Percentiles rank a stretch among this genome's conserved stretches.
These are phyloP conservation scores for Thalassia testudinum DNA, from an alignment of 116 monocot genomes.

Conservation along the genomic window DNA sequence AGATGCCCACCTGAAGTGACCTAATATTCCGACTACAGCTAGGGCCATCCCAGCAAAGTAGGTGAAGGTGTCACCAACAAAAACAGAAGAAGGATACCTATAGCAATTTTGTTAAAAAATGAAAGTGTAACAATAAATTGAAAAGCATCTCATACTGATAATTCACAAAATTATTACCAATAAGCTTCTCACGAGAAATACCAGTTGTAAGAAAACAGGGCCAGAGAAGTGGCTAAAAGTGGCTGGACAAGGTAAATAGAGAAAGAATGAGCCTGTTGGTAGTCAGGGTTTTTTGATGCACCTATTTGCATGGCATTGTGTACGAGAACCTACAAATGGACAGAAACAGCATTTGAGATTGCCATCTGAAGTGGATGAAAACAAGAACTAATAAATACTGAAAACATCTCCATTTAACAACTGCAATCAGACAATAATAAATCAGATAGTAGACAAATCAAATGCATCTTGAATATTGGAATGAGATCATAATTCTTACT, in stretches of 20 bases:
- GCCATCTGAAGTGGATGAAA: too few relatives aligned
- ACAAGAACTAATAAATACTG: conserved; percentile 4
- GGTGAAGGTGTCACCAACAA: conserved; percentile 93
- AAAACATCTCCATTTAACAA: too few relatives aligned
- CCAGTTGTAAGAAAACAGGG: conserved; percentile 91
- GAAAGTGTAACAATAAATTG: too few relatives aligned
- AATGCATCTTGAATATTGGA: background rate
- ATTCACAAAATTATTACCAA: too few relatives aligned
- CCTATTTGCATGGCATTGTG: conserved; percentile 98
- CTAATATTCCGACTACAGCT: conserved; percentile 90
- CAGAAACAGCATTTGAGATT: too few relatives aligned
- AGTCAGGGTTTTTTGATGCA: conserved; percentile 55
- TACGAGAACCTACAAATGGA: conserved; percentile 79
- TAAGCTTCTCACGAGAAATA: conserved; percentile 8
- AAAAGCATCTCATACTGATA: too few relatives aligned
- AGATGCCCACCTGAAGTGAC: conserved; percentile 76
- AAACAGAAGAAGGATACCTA: conserved; percentile 83
- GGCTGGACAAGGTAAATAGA: conserved; percentile 84
- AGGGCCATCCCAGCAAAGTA: conserved; percentile 96
- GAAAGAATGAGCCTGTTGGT: conserved; percentile 88
- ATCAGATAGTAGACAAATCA: background rate
- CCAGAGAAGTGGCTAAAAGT: conserved; percentile 71
- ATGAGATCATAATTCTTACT: conserved; percentile 20
- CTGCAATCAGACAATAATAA: conserved; percentile 2
- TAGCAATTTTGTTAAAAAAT: too few relatives aligned